Conservation (phyloP, 2,329 filamentous ascomycete genomes). For the Fusarium nurragi region DNA sequence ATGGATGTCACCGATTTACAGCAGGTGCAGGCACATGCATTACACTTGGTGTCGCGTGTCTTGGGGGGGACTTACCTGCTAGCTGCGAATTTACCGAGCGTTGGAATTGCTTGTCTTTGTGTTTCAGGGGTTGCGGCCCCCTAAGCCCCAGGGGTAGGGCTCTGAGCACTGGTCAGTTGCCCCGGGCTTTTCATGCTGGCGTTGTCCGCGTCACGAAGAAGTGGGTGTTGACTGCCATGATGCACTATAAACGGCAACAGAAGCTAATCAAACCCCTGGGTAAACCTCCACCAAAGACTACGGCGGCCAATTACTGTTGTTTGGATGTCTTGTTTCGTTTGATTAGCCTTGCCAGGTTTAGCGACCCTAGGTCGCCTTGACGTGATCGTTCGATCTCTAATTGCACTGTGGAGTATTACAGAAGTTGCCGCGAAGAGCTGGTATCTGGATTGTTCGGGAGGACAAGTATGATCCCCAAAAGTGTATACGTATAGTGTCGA, state of each 20-base stretch:
- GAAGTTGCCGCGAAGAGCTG: not conserved
- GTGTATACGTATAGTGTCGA: not conserved
- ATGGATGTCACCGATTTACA: constrained; percentile 17
- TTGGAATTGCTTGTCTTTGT: constrained; percentile 40
- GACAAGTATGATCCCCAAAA: not conserved
- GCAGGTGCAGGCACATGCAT: constrained; percentile 4
- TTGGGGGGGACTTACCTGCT: constrained; percentile 19
- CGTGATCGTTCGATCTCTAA: constrained; percentile 31
- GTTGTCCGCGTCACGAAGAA: constrained; percentile 34
- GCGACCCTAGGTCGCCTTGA: constrained; percentile 25
- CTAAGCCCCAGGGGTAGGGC: constrained; percentile 17
- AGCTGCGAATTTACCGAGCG: constrained; percentile 35
- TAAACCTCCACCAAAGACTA: constrained; percentile 17
- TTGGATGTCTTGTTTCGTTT: constrained; percentile 35
- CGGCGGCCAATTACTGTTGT: constrained; percentile 27
- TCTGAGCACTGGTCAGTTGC: not conserved
- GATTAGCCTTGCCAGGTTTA: constrained; percentile 25
- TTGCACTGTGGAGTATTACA: not conserved
- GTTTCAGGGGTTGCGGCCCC: constrained; percentile 33
- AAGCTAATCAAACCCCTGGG: constrained; percentile 30
- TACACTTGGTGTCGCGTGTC: constrained; percentile 37
- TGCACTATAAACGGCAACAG: constrained; percentile 40
- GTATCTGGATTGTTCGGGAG: not conserved
- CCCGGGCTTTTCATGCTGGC: constrained; percentile 25
- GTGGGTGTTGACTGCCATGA: constrained; percentile 32